Conservation (phyloP, 225 moss, liverwort and hornwort genomes). For the Lunularia cruciata region DNA sequence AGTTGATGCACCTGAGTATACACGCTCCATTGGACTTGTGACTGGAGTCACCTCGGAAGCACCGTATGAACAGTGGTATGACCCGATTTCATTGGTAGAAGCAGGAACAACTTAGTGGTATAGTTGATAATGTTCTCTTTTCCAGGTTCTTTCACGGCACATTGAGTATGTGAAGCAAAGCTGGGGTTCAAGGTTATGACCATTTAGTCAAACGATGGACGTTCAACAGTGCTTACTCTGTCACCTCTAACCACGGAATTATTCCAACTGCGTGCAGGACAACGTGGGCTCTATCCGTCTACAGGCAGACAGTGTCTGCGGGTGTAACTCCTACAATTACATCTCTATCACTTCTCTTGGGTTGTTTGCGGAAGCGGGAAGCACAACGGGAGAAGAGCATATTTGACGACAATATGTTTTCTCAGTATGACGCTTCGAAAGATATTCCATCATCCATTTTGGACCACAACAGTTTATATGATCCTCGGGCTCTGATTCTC, state of each 20-base stretch:
- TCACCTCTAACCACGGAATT: too few species aligned
- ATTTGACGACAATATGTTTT: conserved; percentile 50
- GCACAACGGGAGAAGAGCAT: conserved; percentile 19
- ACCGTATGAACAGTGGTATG: conserved; percentile 79
- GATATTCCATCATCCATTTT: conserved; percentile 34
- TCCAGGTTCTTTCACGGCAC: too few species aligned
- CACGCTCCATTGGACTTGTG: conserved; percentile 57
- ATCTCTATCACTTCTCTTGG: conserved; percentile 73
- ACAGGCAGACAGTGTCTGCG: conserved; percentile 76
- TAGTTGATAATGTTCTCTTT: too few species aligned
- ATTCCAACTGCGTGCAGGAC: conserved; percentile 49
- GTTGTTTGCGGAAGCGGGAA: conserved; percentile 91
- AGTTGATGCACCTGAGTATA: conserved; percentile 45
- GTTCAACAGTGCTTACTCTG: too few species aligned
- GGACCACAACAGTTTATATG: conserved; percentile 76
- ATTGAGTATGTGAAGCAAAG: too few species aligned
- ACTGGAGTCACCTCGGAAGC: conserved; percentile 52
- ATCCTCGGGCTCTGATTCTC: conserved; percentile 77
- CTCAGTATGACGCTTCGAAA: conserved; percentile 51
- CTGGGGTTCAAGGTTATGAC: too few species aligned
- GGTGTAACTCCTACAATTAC: conserved; percentile 72
- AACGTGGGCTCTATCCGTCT: conserved; percentile 85
- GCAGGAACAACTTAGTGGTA: too few species aligned
- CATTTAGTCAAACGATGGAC: too few species aligned
- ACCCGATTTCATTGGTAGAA: too few species aligned